phyloP scores from a whole-genome alignment of 495 filamentous ascomycete species.

The Aspergillus cristatus region DNA sequence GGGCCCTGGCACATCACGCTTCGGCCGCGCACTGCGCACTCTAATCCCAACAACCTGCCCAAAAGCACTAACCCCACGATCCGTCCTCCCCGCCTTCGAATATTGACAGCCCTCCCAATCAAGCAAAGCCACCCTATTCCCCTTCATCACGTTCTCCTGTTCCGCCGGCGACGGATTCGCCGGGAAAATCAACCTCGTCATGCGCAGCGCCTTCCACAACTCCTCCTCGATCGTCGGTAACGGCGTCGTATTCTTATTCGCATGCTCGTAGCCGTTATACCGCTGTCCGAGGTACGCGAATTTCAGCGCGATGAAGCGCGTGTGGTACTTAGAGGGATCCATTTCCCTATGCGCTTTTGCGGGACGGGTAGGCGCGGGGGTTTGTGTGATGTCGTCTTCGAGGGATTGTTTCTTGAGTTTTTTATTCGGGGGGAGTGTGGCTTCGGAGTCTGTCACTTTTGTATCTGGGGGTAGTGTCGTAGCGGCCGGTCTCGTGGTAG shows the following conservation, averaged over 20 bases:
- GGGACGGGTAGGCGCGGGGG: constrained; percentile 11
- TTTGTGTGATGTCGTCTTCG: constrained; percentile 21
- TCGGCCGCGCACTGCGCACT: constrained; percentile 68
- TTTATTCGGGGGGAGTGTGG: constrained; percentile 1
- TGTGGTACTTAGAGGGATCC: constrained; percentile 72
- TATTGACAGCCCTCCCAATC: constrained; percentile 80
- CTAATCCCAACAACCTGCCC: constrained; percentile 83
- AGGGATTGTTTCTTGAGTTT: constrained; percentile 16
- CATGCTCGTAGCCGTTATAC: constrained; percentile 88
- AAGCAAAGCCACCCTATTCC: constrained; percentile 25
- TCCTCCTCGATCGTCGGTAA: constrained; percentile 82
- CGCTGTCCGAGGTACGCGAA: constrained; percentile 84
- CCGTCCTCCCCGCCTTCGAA: constrained; percentile 88
- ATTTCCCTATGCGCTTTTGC: constrained; percentile 43
- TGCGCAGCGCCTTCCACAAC: constrained; percentile 80
- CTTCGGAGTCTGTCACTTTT: background rate
- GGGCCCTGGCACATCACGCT: constrained; percentile 10
- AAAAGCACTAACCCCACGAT: constrained; percentile 90
- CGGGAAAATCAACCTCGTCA: constrained; percentile 71
- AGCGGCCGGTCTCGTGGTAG: background rate
- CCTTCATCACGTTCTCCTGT: constrained; percentile 19
- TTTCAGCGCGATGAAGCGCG: constrained; percentile 80
- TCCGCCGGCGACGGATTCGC: constrained; percentile 33
- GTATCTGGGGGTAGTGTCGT: background rate
- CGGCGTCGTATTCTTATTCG: constrained; percentile 52